Evolutionary conservation across 2,329 filamentous ascomycete genomes (phyloP).

Genomic region (Diaporthe sp.): DNA sequence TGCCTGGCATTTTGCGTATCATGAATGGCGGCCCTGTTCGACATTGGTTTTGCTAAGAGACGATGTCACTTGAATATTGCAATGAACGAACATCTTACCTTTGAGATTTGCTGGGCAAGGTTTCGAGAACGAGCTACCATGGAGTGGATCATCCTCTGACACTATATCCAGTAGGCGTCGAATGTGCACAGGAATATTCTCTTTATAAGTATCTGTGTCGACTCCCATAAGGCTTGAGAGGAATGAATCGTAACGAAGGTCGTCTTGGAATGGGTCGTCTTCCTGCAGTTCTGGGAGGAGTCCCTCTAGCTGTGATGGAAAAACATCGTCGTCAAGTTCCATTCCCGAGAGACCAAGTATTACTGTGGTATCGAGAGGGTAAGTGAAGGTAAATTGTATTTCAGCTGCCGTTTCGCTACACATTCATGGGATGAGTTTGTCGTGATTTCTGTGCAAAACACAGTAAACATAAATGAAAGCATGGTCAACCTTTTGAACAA

Average conservation of each 20-base stretch:
- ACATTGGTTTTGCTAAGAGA: neutral
- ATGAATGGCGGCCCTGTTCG: conserved; percentile 8
- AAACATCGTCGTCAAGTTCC: neutral
- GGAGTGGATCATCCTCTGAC: neutral
- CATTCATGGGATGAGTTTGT: too few species aligned
- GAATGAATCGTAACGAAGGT: neutral
- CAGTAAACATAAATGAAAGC: neutral
- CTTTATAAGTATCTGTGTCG: neutral
- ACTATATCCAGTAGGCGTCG: neutral
- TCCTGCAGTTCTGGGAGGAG: neutral
- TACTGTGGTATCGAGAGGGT: neutral
- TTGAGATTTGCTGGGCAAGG: neutral
- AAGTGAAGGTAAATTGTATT: neutral
- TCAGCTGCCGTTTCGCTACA: neutral
- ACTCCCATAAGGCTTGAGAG: neutral
- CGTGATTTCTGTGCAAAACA: too few species aligned
- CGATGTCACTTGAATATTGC: too few species aligned
- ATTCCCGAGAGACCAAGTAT: neutral
- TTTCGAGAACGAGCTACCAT: neutral
- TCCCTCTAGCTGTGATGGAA: conserved; percentile 9
- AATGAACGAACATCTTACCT: neutral
- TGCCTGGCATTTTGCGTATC: conserved; percentile 20
- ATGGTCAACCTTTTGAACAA: neutral
- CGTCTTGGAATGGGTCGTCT: neutral
- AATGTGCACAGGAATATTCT: neutral